These are phyloP conservation scores for Xylariaceae sp. DNA, from an alignment of 2,329 filamentous ascomycete species.

Conservation along the genomic window DNA sequence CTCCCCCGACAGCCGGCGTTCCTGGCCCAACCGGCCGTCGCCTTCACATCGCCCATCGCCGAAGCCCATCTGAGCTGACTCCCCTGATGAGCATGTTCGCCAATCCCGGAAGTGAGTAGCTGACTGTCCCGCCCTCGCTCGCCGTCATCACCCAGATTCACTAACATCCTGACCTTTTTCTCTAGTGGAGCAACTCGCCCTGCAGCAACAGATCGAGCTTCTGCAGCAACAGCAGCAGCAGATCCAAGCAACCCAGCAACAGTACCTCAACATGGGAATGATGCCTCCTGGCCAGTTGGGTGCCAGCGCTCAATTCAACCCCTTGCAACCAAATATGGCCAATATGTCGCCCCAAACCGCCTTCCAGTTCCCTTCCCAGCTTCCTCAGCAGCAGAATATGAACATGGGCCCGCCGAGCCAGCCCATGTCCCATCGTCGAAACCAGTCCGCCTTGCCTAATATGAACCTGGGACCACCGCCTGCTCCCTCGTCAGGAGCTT, in stretches of 20 bases:
- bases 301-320: constrained; percentile 67
- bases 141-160: not conserved
- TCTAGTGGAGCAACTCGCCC: constrained; percentile 91
- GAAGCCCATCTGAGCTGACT: constrained; percentile 95
- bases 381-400: constrained; percentile 64
- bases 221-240: constrained; percentile 97
- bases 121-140: constrained; percentile 12
- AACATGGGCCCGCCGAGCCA: constrained; percentile 74
- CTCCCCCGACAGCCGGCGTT: constrained; percentile 50
- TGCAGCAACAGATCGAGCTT: constrained; percentile 96
- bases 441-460: constrained; percentile 92
- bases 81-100: constrained; percentile 92
- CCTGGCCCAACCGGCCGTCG: constrained; percentile 79
- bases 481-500: constrained; percentile 86
- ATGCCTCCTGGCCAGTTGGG: constrained; percentile 81
- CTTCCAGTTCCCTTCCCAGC: constrained; percentile 84
- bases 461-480: constrained; percentile 86
- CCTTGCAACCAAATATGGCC: constrained; percentile 73
- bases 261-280: constrained; percentile 97
- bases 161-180: constrained; percentile 24
- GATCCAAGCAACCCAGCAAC: constrained; percentile 92
- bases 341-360: constrained; percentile 74
- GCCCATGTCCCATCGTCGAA: constrained; percentile 85
- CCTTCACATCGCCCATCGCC: constrained; percentile 93
- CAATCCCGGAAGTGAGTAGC: constrained; percentile 59